A percentile compares a stretch with the other conserved stretches of the same genome.
These are phyloP conservation scores for Handroanthus guayacan DNA, from an alignment of 257 asterid species.

Conservation along the genomic window DNA sequence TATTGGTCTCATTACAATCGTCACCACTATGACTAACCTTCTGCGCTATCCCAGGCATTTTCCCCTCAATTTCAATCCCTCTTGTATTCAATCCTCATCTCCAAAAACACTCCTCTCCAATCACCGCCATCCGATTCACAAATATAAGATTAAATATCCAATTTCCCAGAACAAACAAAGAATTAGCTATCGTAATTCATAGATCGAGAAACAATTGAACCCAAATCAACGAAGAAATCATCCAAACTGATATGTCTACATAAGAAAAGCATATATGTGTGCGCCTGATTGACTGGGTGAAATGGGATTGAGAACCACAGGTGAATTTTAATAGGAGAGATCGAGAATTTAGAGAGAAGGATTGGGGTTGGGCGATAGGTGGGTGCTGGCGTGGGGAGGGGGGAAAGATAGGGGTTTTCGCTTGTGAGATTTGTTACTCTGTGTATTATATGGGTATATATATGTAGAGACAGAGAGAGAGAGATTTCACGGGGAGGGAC, in stretches of 20 bases:
- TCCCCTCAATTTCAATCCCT: constrained; percentile 34
- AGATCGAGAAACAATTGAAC: constrained; percentile 28
- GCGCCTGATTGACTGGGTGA: constrained; percentile 15
- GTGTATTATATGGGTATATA: neutral
- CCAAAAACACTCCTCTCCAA: constrained; percentile 29
- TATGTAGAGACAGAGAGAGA: neutral
- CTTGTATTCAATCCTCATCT: constrained; percentile 43
- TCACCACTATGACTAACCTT: constrained; percentile 37
- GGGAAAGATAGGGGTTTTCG: constrained; percentile 45
- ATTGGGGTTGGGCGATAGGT: neutral
- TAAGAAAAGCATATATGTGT: constrained; percentile 5
- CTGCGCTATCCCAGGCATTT: constrained; percentile 67
- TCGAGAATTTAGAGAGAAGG: constrained; percentile 45
- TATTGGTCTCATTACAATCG: constrained; percentile 22
- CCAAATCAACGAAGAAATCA: constrained; percentile 12
- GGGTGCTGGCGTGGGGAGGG: neutral
- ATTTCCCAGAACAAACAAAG: constrained; percentile 28
- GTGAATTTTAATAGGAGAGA: constrained; percentile 37
- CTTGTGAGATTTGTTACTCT: constrained; percentile 49
- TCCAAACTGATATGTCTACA: constrained; percentile 26
- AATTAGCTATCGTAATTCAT: constrained; percentile 10
- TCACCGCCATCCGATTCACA: constrained; percentile 46
- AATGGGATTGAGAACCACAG: constrained; percentile 26
- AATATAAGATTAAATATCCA: constrained; percentile 4
- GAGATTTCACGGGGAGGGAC: neutral